Percentiles rank a stretch among this genome's conserved stretches.
These are phyloP conservation scores for Podospora australis DNA, from an alignment of 495 filamentous ascomycete species.

Conservation along the genomic window DNA sequence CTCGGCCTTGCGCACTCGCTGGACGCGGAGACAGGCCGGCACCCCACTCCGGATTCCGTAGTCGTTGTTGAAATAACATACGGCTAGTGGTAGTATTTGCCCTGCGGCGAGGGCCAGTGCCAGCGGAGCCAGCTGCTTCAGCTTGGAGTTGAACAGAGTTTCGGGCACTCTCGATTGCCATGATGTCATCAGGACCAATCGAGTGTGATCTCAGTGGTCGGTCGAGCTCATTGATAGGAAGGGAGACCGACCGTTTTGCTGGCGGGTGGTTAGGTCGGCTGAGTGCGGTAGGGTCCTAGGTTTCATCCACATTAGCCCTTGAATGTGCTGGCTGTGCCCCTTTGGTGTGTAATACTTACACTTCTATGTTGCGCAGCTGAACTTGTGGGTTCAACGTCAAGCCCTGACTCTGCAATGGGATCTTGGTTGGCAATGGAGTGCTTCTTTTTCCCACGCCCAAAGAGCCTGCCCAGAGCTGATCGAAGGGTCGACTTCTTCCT, in stretches of 20 bases:
- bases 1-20: conserved; percentile 45
- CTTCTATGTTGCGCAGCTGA: conserved; percentile 33
- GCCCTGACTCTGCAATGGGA: conserved; percentile 8
- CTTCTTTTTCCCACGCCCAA: conserved; percentile 45
- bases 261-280: conserved; percentile 26
- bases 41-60: conserved; percentile 30
- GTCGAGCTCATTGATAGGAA: conserved; percentile 49
- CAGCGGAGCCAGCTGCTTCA: conserved; percentile 13
- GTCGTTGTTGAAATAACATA: conserved; percentile 23
- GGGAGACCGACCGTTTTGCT: conserved; percentile 43
- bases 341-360: conserved; percentile 28
- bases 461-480: conserved; percentile 42
- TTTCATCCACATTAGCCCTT: not conserved
- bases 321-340: not conserved
- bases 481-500: conserved; percentile 46
- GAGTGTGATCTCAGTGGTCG: conserved; percentile 49
- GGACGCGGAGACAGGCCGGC: conserved; percentile 49
- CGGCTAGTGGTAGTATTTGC: conserved; percentile 33
- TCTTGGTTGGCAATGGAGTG: conserved; percentile 21
- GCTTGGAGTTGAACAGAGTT: conserved; percentile 42
- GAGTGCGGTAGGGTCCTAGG: conserved; percentile 40
- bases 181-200: conserved; percentile 41
- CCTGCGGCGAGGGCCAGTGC: conserved; percentile 12
- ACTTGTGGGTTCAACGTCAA: conserved; percentile 14
- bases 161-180: conserved; percentile 39